Percentiles rank a stretch among this genome's conserved stretches.
phyloP scores from a whole-genome alignment of 2,329 filamentous ascomycete species.

The Didymella keratinophila region DNA sequence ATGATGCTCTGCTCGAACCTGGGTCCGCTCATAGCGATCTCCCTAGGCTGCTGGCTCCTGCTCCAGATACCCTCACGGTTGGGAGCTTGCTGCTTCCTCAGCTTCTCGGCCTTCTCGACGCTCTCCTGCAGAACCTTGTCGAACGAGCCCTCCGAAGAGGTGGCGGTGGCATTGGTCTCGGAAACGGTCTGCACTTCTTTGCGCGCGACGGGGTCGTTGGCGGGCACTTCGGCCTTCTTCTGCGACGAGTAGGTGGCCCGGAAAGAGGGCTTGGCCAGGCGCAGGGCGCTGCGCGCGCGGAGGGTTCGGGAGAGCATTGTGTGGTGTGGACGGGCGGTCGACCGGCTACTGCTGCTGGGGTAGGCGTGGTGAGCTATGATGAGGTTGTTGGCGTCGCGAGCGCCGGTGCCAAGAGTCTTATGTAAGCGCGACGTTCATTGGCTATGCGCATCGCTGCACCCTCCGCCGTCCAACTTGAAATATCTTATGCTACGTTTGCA shows the following conservation, averaged over 20 bases:
- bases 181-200: slow-evolving; percentile 62
- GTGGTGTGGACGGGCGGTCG: slow-evolving; percentile 9
- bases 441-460: too few species aligned
- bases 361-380: slow-evolving; percentile 16
- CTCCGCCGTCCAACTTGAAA: too few species aligned
- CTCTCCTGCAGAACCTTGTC: slow-evolving; percentile 65
- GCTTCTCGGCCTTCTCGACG: slow-evolving; percentile 61
- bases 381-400: slow-evolving; percentile 15
- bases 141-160: slow-evolving; percentile 57
- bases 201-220: slow-evolving; percentile 67
- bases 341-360: slow-evolving; percentile 10
- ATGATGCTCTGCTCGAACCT: slow-evolving; percentile 98
- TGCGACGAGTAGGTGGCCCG: slow-evolving; percentile 37
- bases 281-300: slow-evolving; percentile 40
- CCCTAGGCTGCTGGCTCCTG: slow-evolving; percentile 80
- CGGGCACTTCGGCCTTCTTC: slow-evolving; percentile 63
- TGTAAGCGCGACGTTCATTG: slow-evolving; percentile 10
- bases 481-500: too few species aligned
- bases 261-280: slow-evolving; percentile 34
- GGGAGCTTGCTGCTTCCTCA: slow-evolving; percentile 77
- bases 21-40: slow-evolving; percentile 88
- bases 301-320: slow-evolving; percentile 41
- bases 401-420: slow-evolving; percentile 16
- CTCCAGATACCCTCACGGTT: slow-evolving; percentile 87
- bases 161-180: slow-evolving; percentile 67